Conservation (phyloP, 768 basidiomycete genomes). For the Xerocomellus dryophilus region DNA sequence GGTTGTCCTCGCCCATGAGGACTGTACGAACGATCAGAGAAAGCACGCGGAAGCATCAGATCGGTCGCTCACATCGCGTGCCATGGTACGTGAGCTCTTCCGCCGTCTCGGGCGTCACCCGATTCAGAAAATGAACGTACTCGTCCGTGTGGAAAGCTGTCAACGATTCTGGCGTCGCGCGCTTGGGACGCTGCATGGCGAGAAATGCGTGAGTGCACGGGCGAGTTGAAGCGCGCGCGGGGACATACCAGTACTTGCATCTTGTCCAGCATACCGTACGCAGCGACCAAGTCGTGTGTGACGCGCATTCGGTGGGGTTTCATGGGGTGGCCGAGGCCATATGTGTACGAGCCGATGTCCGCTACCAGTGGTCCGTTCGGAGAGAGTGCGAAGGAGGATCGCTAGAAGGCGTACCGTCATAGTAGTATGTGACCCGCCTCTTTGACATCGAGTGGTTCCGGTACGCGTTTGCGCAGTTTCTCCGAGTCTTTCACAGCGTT, state of each 20-base stretch:
- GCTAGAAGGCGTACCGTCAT: conserved; percentile 53
- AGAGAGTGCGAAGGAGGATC: not conserved
- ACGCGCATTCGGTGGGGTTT: conserved; percentile 95
- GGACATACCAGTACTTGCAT: conserved; percentile 81
- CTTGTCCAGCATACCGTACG: conserved; percentile 90
- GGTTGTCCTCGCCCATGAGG: conserved; percentile 88
- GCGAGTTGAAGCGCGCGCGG: not conserved
- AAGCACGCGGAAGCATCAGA: not conserved
- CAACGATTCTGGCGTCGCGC: conserved; percentile 74
- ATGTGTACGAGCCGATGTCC: conserved; percentile 74
- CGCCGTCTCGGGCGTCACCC: conserved; percentile 88
- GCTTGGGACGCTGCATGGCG: conserved; percentile 57
- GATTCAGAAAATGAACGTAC: conserved; percentile 87
- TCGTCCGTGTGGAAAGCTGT: conserved; percentile 98
- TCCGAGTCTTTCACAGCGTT: not conserved
- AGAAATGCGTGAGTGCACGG: not conserved
- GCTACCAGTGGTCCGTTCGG: conserved; percentile 36
- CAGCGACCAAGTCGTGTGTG: conserved; percentile 86
- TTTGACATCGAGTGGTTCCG: conserved; percentile 52
- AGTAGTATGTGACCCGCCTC: conserved; percentile 76
- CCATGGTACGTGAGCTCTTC: conserved; percentile 84
- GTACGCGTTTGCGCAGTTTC: not conserved
- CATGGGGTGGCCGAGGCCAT: conserved; percentile 90
- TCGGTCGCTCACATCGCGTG: conserved; percentile 63
- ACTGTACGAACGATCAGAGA: conserved; percentile 30